Percentiles rank a stretch among this genome's conserved stretches.
Evolutionary conservation across 257 asterid genomes (phyloP).

Genomic region (Solanum dulcamara): DNA sequence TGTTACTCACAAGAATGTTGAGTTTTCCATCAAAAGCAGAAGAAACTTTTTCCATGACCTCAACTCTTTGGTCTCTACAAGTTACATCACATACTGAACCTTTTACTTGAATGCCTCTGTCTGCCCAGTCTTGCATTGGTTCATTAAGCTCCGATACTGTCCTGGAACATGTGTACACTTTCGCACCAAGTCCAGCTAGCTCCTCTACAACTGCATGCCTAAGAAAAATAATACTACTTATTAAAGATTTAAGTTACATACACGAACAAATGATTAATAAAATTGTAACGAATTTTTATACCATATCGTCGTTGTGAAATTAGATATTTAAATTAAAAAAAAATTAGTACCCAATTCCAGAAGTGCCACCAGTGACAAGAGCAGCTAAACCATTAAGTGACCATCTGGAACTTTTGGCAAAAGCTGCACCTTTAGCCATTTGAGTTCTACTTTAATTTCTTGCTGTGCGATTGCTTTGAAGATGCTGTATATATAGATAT

Average conservation of each 20-base stretch:
- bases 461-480: not conserved
- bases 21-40: conserved; percentile 45
- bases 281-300: not conserved
- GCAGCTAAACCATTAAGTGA: conserved; percentile 72
- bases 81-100: conserved; percentile 45
- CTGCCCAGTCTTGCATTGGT: conserved; percentile 46
- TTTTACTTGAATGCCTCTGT: conserved; percentile 45
- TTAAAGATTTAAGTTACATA: not conserved
- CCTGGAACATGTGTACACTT: conserved; percentile 51
- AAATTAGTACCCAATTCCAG: conserved; percentile 70
- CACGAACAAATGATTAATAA: not conserved
- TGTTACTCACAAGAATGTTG: conserved; percentile 36
- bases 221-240: not conserved
- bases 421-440: conserved; percentile 35
- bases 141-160: conserved; percentile 25
- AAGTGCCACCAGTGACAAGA: conserved; percentile 93
- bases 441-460: not conserved
- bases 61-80: conserved; percentile 24
- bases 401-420: conserved; percentile 52
- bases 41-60: conserved; percentile 37
- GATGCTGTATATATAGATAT: not conserved
- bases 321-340: not conserved
- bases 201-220: conserved; percentile 62
- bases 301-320: no score
- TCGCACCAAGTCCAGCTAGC: conserved; percentile 59